These are phyloP conservation scores for Zelonia costaricensis DNA, from an alignment of 208 protist genomes.

Conservation along the genomic window DNA sequence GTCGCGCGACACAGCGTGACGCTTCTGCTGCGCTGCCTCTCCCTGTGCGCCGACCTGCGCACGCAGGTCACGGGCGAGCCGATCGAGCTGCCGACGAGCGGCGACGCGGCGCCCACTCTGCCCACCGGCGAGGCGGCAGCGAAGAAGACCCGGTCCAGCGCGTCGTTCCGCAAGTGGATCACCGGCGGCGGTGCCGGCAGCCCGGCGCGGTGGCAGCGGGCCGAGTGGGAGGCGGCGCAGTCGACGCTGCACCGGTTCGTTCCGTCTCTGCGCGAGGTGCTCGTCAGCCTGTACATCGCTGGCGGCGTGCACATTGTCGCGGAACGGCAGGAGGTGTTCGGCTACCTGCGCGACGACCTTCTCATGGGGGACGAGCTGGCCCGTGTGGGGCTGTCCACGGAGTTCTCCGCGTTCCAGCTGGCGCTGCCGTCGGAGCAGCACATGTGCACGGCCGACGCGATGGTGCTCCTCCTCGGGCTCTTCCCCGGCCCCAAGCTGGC, in stretches of 20 bases:
- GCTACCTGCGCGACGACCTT: slow-evolving; percentile 25
- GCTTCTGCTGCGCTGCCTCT: slow-evolving; percentile 64
- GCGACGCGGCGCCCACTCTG: not conserved
- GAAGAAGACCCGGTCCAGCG: not conserved
- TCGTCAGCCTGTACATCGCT: slow-evolving; percentile 24
- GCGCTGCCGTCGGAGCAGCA: slow-evolving; percentile 38
- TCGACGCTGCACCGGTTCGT: slow-evolving; percentile 23
- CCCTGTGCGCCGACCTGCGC: slow-evolving; percentile 46
- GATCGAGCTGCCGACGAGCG: slow-evolving; percentile 3
- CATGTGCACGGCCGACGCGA: slow-evolving; percentile 32
- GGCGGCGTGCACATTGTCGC: slow-evolving; percentile 23
- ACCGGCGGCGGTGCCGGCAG: slow-evolving; percentile 1
- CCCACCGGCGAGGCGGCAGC: not conserved
- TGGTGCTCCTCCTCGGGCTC: slow-evolving; percentile 27
- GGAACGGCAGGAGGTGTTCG: slow-evolving; percentile 29
- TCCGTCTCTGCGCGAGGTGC: slow-evolving; percentile 23
- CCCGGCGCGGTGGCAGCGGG: slow-evolving; percentile 17
- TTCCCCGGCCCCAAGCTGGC: not conserved
- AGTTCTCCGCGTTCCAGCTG: slow-evolving; percentile 33
- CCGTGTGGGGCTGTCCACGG: slow-evolving; percentile 22
- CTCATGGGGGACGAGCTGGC: slow-evolving; percentile 32
- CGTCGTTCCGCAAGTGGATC: slow-evolving; percentile 26
- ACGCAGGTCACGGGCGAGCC: slow-evolving; percentile 19
- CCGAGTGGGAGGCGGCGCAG: slow-evolving; percentile 27
- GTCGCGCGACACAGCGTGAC: slow-evolving; percentile 70